A percentile compares a stretch with the other conserved stretches of the same genome.
These are phyloP conservation scores for Phytophthora syringae DNA, from an alignment of 352 stramenopile species.

Conservation along the genomic window DNA sequence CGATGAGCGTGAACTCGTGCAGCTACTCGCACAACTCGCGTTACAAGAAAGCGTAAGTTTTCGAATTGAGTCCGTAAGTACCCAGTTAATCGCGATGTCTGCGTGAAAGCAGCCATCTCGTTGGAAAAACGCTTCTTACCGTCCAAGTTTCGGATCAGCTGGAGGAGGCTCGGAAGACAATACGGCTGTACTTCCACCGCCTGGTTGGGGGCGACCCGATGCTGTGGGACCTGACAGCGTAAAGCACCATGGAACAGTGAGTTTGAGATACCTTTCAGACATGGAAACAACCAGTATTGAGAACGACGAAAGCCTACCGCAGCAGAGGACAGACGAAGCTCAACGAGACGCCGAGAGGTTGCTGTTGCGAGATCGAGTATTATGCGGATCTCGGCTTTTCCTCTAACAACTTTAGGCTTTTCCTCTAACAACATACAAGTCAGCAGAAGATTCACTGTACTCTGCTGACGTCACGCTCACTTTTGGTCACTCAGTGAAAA, in stretches of 20 bases:
- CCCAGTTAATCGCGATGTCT: constrained; percentile 1
- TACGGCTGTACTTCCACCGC: constrained; percentile 37
- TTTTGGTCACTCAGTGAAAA: too few relatives aligned
- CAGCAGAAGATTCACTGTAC: constrained; percentile 18
- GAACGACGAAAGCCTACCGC: not conserved
- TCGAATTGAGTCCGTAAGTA: not conserved
- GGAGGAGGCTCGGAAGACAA: constrained; percentile 2
- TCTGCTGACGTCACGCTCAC: too few relatives aligned
- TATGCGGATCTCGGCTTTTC: constrained; percentile 49
- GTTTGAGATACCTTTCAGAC: constrained; percentile 47
- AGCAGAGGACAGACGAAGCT: constrained; percentile 14
- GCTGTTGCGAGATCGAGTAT: constrained; percentile 34
- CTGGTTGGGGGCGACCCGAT: constrained; percentile 57
- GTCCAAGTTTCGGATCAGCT: constrained; percentile 6
- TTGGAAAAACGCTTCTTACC: constrained; percentile 44
- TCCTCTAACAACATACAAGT: constrained; percentile 24
- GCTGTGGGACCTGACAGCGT: constrained; percentile 63
- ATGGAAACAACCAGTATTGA: not conserved
- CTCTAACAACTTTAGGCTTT: constrained; percentile 32
- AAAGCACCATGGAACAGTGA: constrained; percentile 65
- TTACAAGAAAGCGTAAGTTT: constrained; percentile 62
- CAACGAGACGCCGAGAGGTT: constrained; percentile 26
- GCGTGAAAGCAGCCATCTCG: constrained; percentile 2
- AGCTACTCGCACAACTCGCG: constrained; percentile 79
- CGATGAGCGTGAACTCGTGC: constrained; percentile 81